Conservation (phyloP, 2,329 filamentous ascomycete genomes). For the Parafenestella ontariensis region DNA sequence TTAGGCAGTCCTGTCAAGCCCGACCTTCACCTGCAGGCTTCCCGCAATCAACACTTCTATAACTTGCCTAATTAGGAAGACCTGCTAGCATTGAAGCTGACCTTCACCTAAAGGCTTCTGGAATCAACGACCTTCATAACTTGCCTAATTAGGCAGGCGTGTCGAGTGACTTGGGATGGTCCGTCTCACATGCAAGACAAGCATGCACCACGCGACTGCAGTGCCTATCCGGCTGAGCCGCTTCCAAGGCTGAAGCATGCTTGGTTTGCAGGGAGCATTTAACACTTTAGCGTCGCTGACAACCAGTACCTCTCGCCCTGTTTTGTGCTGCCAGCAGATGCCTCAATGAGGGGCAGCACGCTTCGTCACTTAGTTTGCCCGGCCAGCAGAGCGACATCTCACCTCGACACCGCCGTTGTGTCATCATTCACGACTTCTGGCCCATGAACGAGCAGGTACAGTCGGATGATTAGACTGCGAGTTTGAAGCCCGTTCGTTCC, state of each 20-base stretch:
- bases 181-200: conserved; percentile 27
- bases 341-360: conserved; percentile 15
- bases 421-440: conserved; percentile 12
- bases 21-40: no score
- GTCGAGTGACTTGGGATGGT: conserved; percentile 22
- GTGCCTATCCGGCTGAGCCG: conserved; percentile 36
- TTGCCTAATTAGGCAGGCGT: no score
- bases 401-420: conserved; percentile 34
- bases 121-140: no score
- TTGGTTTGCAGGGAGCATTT: conserved; percentile 27
- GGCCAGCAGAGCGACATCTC: conserved; percentile 19
- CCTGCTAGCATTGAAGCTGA: no score
- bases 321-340: conserved; percentile 20
- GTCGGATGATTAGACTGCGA: background rate
- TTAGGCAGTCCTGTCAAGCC: no score
- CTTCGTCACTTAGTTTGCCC: conserved; percentile 20
- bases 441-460: conserved; percentile 18
- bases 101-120: no score
- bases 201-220: conserved; percentile 18
- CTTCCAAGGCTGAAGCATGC: conserved; percentile 21
- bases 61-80: no score
- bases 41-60: no score
- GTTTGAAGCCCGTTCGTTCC: conserved; percentile 8
- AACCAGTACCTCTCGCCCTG: conserved; percentile 9
- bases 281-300: conserved; percentile 25